These are phyloP conservation scores for Aspergillus intermedius DNA, from an alignment of 2,329 filamentous ascomycete genomes.

Conservation along the genomic window DNA sequence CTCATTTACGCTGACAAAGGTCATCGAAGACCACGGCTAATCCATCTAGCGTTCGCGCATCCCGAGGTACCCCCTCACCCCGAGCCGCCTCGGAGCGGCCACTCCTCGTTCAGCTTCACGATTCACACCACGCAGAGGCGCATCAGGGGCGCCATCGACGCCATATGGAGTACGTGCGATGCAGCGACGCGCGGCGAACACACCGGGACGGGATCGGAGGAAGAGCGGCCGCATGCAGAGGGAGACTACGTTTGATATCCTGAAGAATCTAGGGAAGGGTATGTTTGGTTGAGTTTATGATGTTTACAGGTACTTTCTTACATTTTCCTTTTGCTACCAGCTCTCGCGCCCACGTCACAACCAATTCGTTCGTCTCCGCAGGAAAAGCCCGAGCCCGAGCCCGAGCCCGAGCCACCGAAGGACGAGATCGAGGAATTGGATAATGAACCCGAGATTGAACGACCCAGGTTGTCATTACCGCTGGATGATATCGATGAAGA, in stretches of 20 bases:
- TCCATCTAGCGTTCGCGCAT: constrained; percentile 27
- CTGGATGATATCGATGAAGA: constrained; percentile 41
- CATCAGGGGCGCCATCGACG: constrained; percentile 42
- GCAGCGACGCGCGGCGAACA: constrained; percentile 48
- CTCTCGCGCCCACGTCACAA: constrained; percentile 45
- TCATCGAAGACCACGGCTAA: neutral
- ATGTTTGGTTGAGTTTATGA: constrained; percentile 6
- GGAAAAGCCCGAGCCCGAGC: constrained; percentile 17
- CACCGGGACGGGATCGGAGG: constrained; percentile 44
- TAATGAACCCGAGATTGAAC: constrained; percentile 40
- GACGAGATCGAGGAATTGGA: constrained; percentile 43
- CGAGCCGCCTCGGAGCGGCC: constrained; percentile 23
- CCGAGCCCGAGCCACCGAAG: constrained; percentile 13
- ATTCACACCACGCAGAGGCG: constrained; percentile 28
- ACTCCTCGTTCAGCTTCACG: constrained; percentile 30
- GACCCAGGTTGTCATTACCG: constrained; percentile 39
- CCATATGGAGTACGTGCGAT: constrained; percentile 51
- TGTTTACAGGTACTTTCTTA: neutral
- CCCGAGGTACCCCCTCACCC: constrained; percentile 31
- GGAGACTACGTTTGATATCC: constrained; percentile 51
- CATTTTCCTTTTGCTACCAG: constrained; percentile 19
- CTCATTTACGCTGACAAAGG: neutral
- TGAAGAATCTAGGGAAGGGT: constrained; percentile 49
- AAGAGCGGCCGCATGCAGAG: constrained; percentile 46
- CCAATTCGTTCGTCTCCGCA: constrained; percentile 44